Percentiles rank a stretch among this genome's conserved stretches.
Evolutionary conservation across 768 basidiomycete species (phyloP).

Genomic region (Scleroderma citrinum): DNA sequence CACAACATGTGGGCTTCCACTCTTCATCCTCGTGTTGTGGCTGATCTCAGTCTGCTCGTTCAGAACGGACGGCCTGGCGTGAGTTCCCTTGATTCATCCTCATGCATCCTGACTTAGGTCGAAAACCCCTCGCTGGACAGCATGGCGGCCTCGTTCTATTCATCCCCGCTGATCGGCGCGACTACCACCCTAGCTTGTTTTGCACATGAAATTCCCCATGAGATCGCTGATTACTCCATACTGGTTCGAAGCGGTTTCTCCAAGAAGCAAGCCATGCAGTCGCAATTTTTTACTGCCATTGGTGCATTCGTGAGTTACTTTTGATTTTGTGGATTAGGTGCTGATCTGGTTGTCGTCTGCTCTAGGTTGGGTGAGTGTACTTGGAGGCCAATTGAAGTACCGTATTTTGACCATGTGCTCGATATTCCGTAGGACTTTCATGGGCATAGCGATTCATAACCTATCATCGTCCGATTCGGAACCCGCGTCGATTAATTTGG

Average conservation of each 20-base stretch:
- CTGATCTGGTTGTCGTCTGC: conserved; percentile 16
- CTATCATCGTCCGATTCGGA: conserved; percentile 48
- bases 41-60: conserved; percentile 10
- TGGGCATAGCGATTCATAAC: conserved; percentile 82
- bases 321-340: too few relatives aligned
- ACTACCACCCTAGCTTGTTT: conserved; percentile 95
- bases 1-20: conserved; percentile 69
- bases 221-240: conserved; percentile 97
- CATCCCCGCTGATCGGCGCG: conserved; percentile 88
- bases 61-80: conserved; percentile 92
- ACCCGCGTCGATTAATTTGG: conserved; percentile 50
- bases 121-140: conserved; percentile 31
- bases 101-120: conserved; percentile 4
- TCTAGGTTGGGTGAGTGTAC: conserved; percentile 31
- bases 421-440: conserved; percentile 66
- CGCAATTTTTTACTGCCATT: conserved; percentile 86
- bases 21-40: conserved; percentile 11
- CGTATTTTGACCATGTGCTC: conserved; percentile 5
- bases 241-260: conserved; percentile 85
- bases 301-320: conserved; percentile 71
- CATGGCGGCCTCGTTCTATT: conserved; percentile 96
- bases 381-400: conserved; percentile 1
- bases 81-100: conserved; percentile 27
- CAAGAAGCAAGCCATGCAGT: conserved; percentile 88
- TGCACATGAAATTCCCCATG: conserved; percentile 92